Evolutionary conservation across 129 eudicot species (phyloP).

Genomic region (Gnaphalium uliginosum): DNA sequence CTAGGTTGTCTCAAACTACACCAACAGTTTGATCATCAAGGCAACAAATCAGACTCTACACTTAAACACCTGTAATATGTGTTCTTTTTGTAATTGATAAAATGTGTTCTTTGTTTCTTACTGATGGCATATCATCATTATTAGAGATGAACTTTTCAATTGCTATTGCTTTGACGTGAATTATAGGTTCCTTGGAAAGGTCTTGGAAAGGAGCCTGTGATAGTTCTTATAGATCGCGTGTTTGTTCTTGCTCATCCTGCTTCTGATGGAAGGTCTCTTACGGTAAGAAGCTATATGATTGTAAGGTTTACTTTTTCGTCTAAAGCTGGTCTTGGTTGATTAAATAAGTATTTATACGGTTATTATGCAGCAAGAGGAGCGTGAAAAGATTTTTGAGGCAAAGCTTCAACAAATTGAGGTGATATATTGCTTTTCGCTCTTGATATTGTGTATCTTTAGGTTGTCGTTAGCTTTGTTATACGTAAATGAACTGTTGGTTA

Average conservation of each 20-base stretch:
- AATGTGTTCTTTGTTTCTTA: slow-evolving; percentile 14
- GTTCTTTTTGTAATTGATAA: slow-evolving; percentile 2
- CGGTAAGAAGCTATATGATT: slow-evolving; percentile 46
- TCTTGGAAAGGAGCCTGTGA: slow-evolving; percentile 98
- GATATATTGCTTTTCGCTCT: slow-evolving; percentile 6
- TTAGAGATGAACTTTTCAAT: not conserved
- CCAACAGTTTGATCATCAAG: not conserved
- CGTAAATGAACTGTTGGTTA: not conserved
- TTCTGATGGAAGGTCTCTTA: slow-evolving; percentile 70
- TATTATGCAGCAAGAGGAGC: slow-evolving; percentile 70
- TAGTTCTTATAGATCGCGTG: slow-evolving; percentile 93
- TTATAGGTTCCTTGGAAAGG: slow-evolving; percentile 96
- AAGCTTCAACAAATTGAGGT: slow-evolving; percentile 96
- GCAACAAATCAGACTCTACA: not conserved
- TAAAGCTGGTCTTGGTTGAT: slow-evolving; percentile 13
- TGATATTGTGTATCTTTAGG: not conserved
- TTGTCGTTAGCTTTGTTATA: not conserved
- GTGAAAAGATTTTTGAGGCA: slow-evolving; percentile 82
- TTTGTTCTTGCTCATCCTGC: slow-evolving; percentile 93
- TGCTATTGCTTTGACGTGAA: slow-evolving; percentile 13
- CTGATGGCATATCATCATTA: slow-evolving; percentile 7
- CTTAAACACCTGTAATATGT: not conserved
- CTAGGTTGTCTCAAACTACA: too few species aligned
- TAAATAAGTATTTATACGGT: not conserved
- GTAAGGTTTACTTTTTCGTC: slow-evolving; percentile 18